Evolutionary conservation across 192 early-diverging fungal genomes (phyloP).

Genomic region (Lobulomyces angularis): DNA sequence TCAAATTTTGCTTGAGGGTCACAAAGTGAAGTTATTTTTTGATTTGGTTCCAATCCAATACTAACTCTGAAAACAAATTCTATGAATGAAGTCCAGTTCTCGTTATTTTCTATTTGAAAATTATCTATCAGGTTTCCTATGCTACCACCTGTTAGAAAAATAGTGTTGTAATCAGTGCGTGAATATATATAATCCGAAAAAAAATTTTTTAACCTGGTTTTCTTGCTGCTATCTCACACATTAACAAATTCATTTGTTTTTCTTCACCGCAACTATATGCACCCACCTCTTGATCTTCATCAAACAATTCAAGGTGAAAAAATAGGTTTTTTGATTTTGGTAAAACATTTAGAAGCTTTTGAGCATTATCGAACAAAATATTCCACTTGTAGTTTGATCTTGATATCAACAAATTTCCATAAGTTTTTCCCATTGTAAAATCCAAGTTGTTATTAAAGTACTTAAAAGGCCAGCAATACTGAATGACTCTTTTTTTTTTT

Average conservation of each 20-base stretch:
- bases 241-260: constrained; percentile 3
- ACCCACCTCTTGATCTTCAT: neutral
- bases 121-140: constrained; percentile 20
- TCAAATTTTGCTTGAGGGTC: constrained; percentile 9
- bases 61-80: constrained; percentile 18
- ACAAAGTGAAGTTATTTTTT: no score
- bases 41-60: no score
- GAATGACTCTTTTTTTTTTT: no score
- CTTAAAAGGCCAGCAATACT: constrained; percentile 24
- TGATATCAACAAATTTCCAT: constrained; percentile 32
- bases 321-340: constrained; percentile 14
- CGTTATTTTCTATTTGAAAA: constrained; percentile 10
- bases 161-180: no score
- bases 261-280: neutral
- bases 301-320: constrained; percentile 35
- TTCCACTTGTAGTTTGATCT: constrained; percentile 5
- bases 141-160: constrained; percentile 21
- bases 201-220: no score
- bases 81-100: neutral
- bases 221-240: constrained; percentile 34
- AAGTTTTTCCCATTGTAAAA: constrained; percentile 25
- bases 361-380: constrained; percentile 11
- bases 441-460: constrained; percentile 27
- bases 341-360: constrained; percentile 12
- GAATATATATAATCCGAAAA: no score